Conservation (phyloP, 345 rosid species). For the Aegle marmelos region DNA sequence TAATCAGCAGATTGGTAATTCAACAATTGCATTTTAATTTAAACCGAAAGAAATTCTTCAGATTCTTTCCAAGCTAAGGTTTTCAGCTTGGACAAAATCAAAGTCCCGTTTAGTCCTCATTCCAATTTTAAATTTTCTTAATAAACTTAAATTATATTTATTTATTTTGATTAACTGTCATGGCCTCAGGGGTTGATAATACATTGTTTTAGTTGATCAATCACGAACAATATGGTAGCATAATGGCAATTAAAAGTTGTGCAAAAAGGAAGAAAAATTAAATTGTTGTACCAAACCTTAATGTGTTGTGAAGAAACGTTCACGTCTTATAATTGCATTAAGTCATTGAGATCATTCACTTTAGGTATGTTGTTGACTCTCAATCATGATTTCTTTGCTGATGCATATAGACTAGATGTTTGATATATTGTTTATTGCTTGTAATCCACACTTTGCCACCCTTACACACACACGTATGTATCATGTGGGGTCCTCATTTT, state of each 20-base stretch:
- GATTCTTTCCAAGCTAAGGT: too few species aligned
- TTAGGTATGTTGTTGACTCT: slow-evolving; percentile 19
- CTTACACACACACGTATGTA: too few species aligned
- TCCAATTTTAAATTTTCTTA: too few species aligned
- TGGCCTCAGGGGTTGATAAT: not conserved
- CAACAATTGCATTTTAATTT: too few species aligned
- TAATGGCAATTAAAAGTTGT: not conserved
- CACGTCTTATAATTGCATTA: slow-evolving; percentile 18
- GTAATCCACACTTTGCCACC: not conserved
- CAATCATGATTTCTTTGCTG: not conserved
- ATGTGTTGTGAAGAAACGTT: slow-evolving; percentile 26
- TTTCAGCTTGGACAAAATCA: too few species aligned
- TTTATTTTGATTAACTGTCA: too few species aligned
- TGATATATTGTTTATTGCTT: slow-evolving; percentile 11
- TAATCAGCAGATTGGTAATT: too few species aligned
- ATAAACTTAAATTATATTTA: too few species aligned
- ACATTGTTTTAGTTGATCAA: not conserved
- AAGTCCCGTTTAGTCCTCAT: too few species aligned
- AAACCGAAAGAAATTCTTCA: too few species aligned
- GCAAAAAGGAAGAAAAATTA: not conserved
- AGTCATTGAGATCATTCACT: slow-evolving; percentile 26
- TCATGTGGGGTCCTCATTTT: too few species aligned
- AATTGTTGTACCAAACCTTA: slow-evolving; percentile 24
- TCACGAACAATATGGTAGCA: not conserved
- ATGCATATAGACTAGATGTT: not conserved